These are phyloP conservation scores for Cercospora sp. DNA, from an alignment of 2,329 filamentous ascomycete genomes.

Conservation along the genomic window DNA sequence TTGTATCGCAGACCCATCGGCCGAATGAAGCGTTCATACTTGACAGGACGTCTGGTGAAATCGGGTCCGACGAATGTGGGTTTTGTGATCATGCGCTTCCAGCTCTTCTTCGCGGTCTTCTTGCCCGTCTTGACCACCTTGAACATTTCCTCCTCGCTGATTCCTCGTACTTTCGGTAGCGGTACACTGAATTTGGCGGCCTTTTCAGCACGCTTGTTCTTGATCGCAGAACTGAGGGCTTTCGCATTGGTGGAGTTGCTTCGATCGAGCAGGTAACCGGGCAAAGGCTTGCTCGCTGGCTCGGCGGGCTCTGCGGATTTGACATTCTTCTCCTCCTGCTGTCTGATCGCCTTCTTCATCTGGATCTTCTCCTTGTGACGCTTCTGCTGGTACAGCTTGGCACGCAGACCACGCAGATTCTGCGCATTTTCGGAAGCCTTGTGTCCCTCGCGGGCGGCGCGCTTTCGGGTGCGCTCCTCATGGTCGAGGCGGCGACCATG, in stretches of 20 bases:
- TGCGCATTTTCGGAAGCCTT: constrained; percentile 86
- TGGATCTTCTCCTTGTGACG: constrained; percentile 97
- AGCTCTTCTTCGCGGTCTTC: constrained; percentile 83
- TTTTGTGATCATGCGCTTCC: constrained; percentile 70
- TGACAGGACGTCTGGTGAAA: constrained; percentile 75
- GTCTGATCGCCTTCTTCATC: constrained; percentile 92
- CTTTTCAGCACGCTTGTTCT: constrained; percentile 93
- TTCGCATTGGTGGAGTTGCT: constrained; percentile 67
- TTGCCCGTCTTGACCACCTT: constrained; percentile 94
- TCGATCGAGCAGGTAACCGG: constrained; percentile 92
- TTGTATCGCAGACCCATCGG: constrained; percentile 75
- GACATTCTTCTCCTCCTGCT: constrained; percentile 93
- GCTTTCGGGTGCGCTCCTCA: constrained; percentile 87
- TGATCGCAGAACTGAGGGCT: constrained; percentile 80
- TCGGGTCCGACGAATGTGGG: constrained; percentile 88
- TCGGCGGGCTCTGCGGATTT: constrained; percentile 78
- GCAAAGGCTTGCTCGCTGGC: constrained; percentile 77
- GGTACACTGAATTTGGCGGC: constrained; percentile 91
- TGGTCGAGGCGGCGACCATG: constrained; percentile 65
- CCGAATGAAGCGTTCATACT: constrained; percentile 65
- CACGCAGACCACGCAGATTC: constrained; percentile 85
- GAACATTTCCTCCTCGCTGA: constrained; percentile 97
- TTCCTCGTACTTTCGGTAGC: constrained; percentile 88
- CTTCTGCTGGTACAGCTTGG: constrained; percentile 92
- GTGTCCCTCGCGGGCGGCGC: constrained; percentile 83